A percentile compares a stretch with the other conserved stretches of the same genome.
These are phyloP conservation scores for Erysimum cheiri DNA, from an alignment of 441 rosid genomes.

Conservation along the genomic window DNA sequence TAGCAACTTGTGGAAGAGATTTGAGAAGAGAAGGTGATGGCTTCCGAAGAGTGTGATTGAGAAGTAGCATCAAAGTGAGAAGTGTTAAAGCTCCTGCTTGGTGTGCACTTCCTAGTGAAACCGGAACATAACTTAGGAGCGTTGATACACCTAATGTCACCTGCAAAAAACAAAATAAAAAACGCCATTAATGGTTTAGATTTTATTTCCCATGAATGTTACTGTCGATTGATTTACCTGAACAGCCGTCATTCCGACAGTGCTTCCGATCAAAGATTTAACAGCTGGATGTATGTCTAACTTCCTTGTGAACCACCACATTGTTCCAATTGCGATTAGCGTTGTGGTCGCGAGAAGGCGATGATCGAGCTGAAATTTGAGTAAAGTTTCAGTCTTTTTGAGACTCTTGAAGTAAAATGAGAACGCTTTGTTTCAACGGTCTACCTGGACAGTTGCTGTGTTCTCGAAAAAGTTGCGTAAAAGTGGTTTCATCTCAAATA, in stretches of 20 bases:
- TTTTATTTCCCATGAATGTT: background rate
- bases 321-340: slow-evolving; percentile 52
- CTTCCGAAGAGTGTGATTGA: slow-evolving; percentile 78
- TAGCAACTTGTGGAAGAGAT: slow-evolving; percentile 76
- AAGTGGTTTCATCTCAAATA: slow-evolving; percentile 79
- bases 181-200: slow-evolving; percentile 1
- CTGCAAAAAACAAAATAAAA: slow-evolving; percentile 45
- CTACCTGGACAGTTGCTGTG: slow-evolving; percentile 86
- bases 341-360: slow-evolving; percentile 80
- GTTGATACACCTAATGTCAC: slow-evolving; percentile 88
- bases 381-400: slow-evolving; percentile 19
- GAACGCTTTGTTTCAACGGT: slow-evolving; percentile 9
- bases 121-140: slow-evolving; percentile 87
- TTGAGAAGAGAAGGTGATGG: slow-evolving; percentile 78
- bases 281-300: slow-evolving; percentile 89
- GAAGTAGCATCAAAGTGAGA: slow-evolving; percentile 70
- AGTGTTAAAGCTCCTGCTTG: slow-evolving; percentile 94
- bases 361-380: slow-evolving; percentile 68
- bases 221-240: slow-evolving; percentile 54
- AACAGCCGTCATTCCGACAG: slow-evolving; percentile 81
- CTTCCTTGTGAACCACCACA: slow-evolving; percentile 80
- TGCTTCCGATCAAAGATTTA: slow-evolving; percentile 71
- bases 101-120: slow-evolving; percentile 84
- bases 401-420: background rate
- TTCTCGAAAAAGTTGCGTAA: slow-evolving; percentile 92